Percentiles rank a stretch among this genome's conserved stretches.
Evolutionary conservation across 345 rosid genomes (phyloP).

Genomic region (Laguncularia racemosa): DNA sequence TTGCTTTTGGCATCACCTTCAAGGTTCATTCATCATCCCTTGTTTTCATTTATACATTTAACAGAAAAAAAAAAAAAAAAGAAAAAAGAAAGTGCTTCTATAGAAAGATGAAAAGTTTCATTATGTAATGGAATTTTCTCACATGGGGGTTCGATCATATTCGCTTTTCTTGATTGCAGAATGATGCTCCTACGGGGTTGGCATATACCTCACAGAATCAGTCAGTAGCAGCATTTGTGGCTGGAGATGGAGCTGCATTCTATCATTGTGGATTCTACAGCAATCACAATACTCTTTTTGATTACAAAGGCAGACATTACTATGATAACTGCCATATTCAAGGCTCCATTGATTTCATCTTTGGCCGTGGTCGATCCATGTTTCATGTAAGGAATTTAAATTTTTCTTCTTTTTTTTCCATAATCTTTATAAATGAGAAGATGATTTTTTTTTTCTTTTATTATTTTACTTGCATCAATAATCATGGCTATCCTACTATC

Average conservation of each 20-base stretch:
- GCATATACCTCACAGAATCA: constrained; percentile 95
- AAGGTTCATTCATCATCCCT: constrained; percentile 28
- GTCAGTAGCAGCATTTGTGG: constrained; percentile 84
- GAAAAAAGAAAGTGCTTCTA: too few species aligned
- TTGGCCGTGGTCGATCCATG: constrained; percentile 78
- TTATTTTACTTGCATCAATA: too few species aligned
- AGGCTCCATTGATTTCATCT: constrained; percentile 92
- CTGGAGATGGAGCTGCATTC: constrained; percentile 70
- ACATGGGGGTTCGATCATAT: neutral
- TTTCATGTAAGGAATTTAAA: constrained; percentile 33
- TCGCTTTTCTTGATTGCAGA: constrained; percentile 25
- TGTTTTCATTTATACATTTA: neutral
- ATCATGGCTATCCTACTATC: too few species aligned
- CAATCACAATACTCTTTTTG: constrained; percentile 87
- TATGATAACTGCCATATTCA: constrained; percentile 75
- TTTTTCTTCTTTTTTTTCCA: too few species aligned
- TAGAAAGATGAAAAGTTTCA: neutral
- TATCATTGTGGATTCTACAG: constrained; percentile 89
- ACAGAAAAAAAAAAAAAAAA: too few species aligned
- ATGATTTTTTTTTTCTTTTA: too few species aligned
- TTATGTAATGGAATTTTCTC: neutral
- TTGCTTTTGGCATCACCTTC: constrained; percentile 82
- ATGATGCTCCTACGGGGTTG: constrained; percentile 79
- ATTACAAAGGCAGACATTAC: constrained; percentile 91
- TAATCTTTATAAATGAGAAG: too few species aligned